Percentiles rank a stretch among this genome's conserved stretches.
Conservation (phyloP, 1,139 yeast genomes). For the Blastobotrys raffinosifermentans region DNA sequence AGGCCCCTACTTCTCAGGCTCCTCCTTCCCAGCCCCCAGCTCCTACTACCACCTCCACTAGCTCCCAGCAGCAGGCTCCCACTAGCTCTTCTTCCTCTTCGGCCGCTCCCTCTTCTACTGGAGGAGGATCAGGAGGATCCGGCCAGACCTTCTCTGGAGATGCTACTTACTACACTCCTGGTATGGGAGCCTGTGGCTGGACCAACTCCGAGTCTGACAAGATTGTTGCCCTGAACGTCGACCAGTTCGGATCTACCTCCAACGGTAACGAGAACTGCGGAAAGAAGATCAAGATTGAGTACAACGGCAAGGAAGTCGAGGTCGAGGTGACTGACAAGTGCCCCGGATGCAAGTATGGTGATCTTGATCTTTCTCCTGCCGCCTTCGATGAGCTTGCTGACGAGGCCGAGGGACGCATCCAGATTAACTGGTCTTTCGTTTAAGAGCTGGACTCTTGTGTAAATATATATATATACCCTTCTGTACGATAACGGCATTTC, state of each 20-base stretch:
- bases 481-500: too few species aligned
- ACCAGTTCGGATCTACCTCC: slow-evolving; percentile 29
- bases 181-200: slow-evolving; percentile 59
- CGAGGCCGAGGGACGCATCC: slow-evolving; percentile 42
- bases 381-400: slow-evolving; percentile 47
- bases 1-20: slow-evolving; percentile 12
- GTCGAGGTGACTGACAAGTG: slow-evolving; percentile 53
- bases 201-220: slow-evolving; percentile 43
- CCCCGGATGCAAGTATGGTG: slow-evolving; percentile 43
- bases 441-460: background rate
- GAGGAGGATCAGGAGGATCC: slow-evolving; percentile 18
- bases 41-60: slow-evolving; percentile 10
- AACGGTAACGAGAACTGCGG: slow-evolving; percentile 46
- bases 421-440: slow-evolving; percentile 38
- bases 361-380: slow-evolving; percentile 49
- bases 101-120: slow-evolving; percentile 20
- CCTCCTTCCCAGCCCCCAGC: slow-evolving; percentile 6
- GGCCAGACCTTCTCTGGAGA: slow-evolving; percentile 41
- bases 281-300: slow-evolving; percentile 39
- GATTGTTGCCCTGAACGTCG: slow-evolving; percentile 39
- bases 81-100: slow-evolving; percentile 22
- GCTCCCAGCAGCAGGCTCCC: slow-evolving; percentile 16
- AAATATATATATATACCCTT: too few species aligned
- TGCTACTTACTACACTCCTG: slow-evolving; percentile 55
- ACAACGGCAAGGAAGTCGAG: slow-evolving; percentile 41